Base-by-base conservation (phyloP, 148 eudicot species). In the Cornus suecica region DNA sequence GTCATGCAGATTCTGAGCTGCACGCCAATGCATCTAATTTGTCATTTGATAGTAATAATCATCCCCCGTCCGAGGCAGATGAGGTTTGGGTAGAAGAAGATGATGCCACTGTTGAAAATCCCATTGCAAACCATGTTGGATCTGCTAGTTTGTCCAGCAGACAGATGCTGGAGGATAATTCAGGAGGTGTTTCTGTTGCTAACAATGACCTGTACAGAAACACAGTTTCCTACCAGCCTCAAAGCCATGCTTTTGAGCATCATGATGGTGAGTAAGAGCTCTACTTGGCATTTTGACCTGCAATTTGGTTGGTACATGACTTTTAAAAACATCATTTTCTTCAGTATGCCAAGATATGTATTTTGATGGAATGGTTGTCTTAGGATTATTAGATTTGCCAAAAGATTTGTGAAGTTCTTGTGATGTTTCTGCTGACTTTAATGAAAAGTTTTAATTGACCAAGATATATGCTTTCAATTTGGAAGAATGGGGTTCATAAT, bases 191-290 rank as follows among this genome's bases (percentile, higher is more conserved):
- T 66, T 83, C 97, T 75, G 84, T 83, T 26, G 85, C 73, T 80
- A 90, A 83, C 52, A 78, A 87, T 77, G 88, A 86, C 41, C 58
- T 88, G 65, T 84, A 89, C 81, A 79, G 84, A 69, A 81, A 85
- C 78, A 62, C 80, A 42, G 85, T 77, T 66, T 75, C 93, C 56
- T 90, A 87, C 78, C 87, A 90, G 82, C 82, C 76, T 75, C 88
- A 82, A 20, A 73, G 60, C 48, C 81, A 66, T 74, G 73, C 75
- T 73, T 76, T 70, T 69, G 84, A 85, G 24, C 76, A 58, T 67
- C 84, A 75, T 27, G 92, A 86, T 89, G 97, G 99, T 94, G 20
- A 58, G 8, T 18, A 18, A 22, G 62, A 18, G 20, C 8, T 58
- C 62, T 58, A 48, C 54, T 48, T 48, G 15, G 22, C 23, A 58